Conservation (phyloP, 2,329 filamentous ascomycete species). For the Orbilia blumenaviensis region DNA sequence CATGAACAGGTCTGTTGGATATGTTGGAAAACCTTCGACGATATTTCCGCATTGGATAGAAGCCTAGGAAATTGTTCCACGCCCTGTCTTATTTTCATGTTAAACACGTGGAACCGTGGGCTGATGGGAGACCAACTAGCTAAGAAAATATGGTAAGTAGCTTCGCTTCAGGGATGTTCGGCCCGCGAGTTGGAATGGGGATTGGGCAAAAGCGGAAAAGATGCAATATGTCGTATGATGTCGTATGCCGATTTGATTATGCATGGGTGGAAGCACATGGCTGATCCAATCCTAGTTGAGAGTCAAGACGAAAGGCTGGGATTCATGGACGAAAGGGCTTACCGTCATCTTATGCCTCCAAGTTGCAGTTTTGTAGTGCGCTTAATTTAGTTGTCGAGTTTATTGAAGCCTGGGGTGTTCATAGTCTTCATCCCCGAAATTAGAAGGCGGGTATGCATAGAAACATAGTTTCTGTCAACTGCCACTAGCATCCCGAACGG, state of each 20-base stretch:
- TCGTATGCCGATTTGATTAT: conserved; percentile 34
- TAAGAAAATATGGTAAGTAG: background rate
- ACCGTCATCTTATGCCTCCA: background rate
- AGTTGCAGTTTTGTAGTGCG: background rate
- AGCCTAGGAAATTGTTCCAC: conserved; percentile 8
- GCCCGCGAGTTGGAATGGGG: background rate
- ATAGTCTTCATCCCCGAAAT: too few species aligned
- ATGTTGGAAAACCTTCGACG: conserved; percentile 26
- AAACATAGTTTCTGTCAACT: background rate
- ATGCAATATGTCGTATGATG: conserved; percentile 39
- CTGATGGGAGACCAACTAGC: background rate
- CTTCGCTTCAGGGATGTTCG: conserved; percentile 7
- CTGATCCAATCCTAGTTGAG: conserved; percentile 15
- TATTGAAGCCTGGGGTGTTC: too few species aligned
- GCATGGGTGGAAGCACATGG: conserved; percentile 6
- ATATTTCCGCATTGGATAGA: conserved; percentile 5
- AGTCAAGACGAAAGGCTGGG: background rate
- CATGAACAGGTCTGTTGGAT: conserved; percentile 9
- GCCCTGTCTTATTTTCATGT: conserved; percentile 13
- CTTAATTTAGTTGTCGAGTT: background rate
- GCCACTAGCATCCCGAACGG: background rate
- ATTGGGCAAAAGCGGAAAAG: conserved; percentile 6
- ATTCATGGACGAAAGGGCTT: background rate
- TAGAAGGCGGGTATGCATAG: conserved; percentile 8
- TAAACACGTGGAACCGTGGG: conserved; percentile 46